Percentiles rank a stretch among this genome's conserved stretches.
Evolutionary conservation across 257 asterid species (phyloP).

Genomic region (Voacanga thouarsii): DNA sequence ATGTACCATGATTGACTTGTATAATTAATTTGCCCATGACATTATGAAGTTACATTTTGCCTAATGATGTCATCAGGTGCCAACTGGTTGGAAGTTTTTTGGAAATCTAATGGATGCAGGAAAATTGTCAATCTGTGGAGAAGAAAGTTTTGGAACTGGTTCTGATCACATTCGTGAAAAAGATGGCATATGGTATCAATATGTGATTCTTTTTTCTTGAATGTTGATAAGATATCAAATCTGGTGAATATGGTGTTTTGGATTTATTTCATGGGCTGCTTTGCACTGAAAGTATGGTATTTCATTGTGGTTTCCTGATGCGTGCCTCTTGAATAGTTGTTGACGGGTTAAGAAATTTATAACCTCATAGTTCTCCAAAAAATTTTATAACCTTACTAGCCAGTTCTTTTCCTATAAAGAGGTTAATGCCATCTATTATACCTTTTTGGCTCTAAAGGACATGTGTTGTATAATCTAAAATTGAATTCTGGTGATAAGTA

Average conservation of each 20-base stretch:
- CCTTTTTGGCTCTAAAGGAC: neutral
- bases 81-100: slow-evolving; percentile 98
- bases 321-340: neutral
- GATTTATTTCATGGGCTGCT: neutral
- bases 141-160: slow-evolving; percentile 99
- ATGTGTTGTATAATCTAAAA: neutral
- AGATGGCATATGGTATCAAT: slow-evolving; percentile 87
- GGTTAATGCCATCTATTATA: neutral
- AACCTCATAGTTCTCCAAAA: neutral
- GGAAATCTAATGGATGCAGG: slow-evolving; percentile 98
- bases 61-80: slow-evolving; percentile 51
- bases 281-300: neutral
- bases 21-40: neutral
- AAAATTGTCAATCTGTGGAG: slow-evolving; percentile 90
- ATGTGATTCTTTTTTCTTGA: neutral
- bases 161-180: slow-evolving; percentile 98
- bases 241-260: neutral
- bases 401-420: neutral
- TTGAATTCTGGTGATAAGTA: neutral
- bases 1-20: neutral
- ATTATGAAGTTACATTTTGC: slow-evolving; percentile 6
- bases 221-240: neutral
- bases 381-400: neutral
- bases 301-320: neutral
- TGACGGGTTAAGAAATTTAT: too few species aligned